phyloP scores from a whole-genome alignment of 169 alveolate genomes.

The Cryptosporidium sp. region DNA sequence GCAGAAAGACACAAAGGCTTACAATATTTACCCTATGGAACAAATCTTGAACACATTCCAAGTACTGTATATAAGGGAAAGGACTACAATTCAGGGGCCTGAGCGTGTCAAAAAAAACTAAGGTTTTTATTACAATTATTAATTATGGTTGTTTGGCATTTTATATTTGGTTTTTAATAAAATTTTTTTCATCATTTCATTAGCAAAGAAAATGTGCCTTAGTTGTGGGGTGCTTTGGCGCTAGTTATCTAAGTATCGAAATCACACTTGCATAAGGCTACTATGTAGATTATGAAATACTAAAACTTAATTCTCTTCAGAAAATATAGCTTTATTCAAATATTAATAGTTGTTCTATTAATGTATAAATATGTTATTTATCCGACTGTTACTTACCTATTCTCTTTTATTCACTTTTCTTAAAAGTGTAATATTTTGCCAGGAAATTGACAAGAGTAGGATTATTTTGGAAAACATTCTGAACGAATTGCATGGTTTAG shows the following conservation, averaged over 20 bases:
- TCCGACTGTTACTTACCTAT: neutral
- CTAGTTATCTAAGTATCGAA: constrained; percentile 52
- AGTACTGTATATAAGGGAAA: neutral
- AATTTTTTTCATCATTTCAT: too few species aligned
- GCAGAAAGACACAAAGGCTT: neutral
- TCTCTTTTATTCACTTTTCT: neutral
- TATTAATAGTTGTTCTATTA: constrained; percentile 52
- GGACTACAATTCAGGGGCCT: too few species aligned
- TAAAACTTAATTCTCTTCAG: neutral
- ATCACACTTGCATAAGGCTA: constrained; percentile 11
- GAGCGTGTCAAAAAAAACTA: neutral
- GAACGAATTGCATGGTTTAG: constrained; percentile 34
- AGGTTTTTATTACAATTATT: neutral
- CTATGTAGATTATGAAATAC: constrained; percentile 14
- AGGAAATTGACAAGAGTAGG: constrained; percentile 37
- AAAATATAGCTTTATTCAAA: constrained; percentile 6
- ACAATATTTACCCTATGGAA: neutral
- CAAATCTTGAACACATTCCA: neutral
- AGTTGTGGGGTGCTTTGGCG: constrained; percentile 44
- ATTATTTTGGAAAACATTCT: neutral
- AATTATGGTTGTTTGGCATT: neutral
- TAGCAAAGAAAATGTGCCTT: neutral
- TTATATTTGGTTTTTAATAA: neutral
- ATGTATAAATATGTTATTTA: constrained; percentile 38
- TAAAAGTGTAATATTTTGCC: constrained; percentile 5